Percentiles rank a stretch among this genome's conserved stretches.
phyloP scores from a whole-genome alignment of 345 rosid genomes.

The Durio zibethinus region DNA sequence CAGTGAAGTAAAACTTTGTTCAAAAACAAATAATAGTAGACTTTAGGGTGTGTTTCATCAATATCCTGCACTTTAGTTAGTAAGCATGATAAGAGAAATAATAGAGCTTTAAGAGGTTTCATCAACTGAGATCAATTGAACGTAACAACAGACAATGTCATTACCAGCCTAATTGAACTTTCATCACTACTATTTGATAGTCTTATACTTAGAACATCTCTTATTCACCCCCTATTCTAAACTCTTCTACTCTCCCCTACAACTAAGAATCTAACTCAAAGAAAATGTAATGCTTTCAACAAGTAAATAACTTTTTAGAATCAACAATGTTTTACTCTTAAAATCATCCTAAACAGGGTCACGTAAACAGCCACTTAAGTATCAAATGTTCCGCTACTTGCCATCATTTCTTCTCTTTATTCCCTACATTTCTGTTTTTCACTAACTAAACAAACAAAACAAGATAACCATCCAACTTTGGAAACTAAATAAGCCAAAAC shows the following conservation, averaged over 20 bases:
- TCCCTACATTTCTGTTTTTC: background rate
- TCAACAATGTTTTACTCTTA: background rate
- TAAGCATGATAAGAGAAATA: background rate
- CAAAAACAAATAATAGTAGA: background rate
- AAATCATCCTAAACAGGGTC: background rate
- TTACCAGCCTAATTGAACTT: background rate
- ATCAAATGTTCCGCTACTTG: background rate
- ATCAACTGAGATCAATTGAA: background rate
- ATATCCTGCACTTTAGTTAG: constrained; percentile 2
- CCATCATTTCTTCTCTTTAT: background rate
- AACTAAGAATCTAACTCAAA: background rate
- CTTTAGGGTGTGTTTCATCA: background rate
- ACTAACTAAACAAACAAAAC: background rate
- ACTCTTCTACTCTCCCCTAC: background rate
- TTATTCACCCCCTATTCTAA: background rate
- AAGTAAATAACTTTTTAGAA: background rate
- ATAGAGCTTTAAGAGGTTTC: background rate
- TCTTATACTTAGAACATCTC: background rate
- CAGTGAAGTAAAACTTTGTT: background rate
- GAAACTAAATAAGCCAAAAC: constrained; percentile 25
- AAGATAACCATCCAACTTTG: background rate
- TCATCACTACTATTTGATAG: background rate
- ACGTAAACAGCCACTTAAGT: background rate
- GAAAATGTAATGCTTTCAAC: background rate
- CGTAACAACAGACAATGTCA: background rate